phyloP scores from a whole-genome alignment of 352 stramenopile species.

The Halophytophthora batemanensis region DNA sequence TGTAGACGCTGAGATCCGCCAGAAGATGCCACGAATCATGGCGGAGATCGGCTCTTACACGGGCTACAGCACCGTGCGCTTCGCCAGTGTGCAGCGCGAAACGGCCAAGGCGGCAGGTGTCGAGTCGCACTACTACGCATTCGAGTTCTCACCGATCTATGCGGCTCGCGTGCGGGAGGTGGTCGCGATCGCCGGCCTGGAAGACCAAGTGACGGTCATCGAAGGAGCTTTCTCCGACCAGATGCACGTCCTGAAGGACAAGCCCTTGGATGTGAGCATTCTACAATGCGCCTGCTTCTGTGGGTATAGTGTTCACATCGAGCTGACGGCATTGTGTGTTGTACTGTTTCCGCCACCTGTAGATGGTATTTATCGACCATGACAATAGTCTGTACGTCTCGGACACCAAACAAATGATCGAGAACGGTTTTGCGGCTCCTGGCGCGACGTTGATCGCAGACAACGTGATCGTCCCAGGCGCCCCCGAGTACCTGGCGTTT shows the following conservation, averaged over 20 bases:
- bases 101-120: conserved; percentile 14
- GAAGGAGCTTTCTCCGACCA: conserved; percentile 21
- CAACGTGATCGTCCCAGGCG: conserved; percentile 36
- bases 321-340: too few species aligned
- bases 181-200: conserved; percentile 16
- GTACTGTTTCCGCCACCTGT: too few species aligned
- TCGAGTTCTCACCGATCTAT: conserved; percentile 45
- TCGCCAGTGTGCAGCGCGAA: conserved; percentile 36
- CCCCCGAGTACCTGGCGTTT: conserved; percentile 38
- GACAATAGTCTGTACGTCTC: conserved; percentile 40
- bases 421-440: conserved; percentile 19
- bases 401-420: conserved; percentile 33
- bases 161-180: too few species aligned
- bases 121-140: conserved; percentile 42
- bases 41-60: conserved; percentile 37
- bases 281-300: too few species aligned
- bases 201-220: conserved; percentile 23
- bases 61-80: conserved; percentile 48
- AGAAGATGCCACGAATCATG: conserved; percentile 35
- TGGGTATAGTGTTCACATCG: too few species aligned
- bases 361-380: conserved; percentile 54
- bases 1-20: conserved; percentile 37
- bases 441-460: conserved; percentile 33
- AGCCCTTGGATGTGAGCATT: conserved; percentile 30
- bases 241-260: conserved; percentile 9